A percentile compares a stretch with the other conserved stretches of the same genome.
Conservation (phyloP, 192 early-diverging fungal genomes). For the Coemansia sp. region DNA sequence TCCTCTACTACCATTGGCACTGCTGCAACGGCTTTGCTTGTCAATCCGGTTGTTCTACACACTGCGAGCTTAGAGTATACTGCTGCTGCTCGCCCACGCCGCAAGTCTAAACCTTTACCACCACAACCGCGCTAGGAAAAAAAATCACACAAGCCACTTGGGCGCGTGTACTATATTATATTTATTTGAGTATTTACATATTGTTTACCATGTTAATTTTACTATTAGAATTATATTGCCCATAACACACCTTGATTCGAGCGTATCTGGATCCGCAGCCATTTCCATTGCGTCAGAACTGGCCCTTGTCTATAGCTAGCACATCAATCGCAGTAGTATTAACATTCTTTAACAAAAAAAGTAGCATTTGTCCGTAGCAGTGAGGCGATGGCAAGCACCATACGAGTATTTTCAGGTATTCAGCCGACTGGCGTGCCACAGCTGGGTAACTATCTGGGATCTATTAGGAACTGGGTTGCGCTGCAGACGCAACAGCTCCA, state of each 20-base stretch:
- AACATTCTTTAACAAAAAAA: not conserved
- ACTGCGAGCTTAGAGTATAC: constrained; percentile 19
- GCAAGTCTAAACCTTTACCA: constrained; percentile 23
- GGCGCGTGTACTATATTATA: not conserved
- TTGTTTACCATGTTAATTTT: no score
- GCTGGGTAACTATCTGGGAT: constrained; percentile 93
- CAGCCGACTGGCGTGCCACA: constrained; percentile 94
- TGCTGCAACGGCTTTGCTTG: not conserved
- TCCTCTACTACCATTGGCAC: constrained; percentile 9
- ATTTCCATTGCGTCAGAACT: not conserved
- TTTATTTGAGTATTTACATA: no score
- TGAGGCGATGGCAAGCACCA: constrained; percentile 2
- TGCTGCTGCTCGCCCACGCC: constrained; percentile 11
- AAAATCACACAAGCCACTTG: not conserved
- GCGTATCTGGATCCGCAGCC: not conserved
- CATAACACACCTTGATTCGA: not conserved
- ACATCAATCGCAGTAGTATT: not conserved
- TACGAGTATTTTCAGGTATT: constrained; percentile 76
- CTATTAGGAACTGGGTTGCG: constrained; percentile 79
- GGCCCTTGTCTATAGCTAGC: not conserved
- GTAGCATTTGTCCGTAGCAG: not conserved
- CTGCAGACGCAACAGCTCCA: constrained; percentile 59
- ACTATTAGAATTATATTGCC: not conserved
- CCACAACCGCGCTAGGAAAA: constrained; percentile 6
- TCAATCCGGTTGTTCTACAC: constrained; percentile 1